These are phyloP conservation scores for Caloboletus firmus DNA, from an alignment of 1,284 basidiomycete species.

Conservation along the genomic window DNA sequence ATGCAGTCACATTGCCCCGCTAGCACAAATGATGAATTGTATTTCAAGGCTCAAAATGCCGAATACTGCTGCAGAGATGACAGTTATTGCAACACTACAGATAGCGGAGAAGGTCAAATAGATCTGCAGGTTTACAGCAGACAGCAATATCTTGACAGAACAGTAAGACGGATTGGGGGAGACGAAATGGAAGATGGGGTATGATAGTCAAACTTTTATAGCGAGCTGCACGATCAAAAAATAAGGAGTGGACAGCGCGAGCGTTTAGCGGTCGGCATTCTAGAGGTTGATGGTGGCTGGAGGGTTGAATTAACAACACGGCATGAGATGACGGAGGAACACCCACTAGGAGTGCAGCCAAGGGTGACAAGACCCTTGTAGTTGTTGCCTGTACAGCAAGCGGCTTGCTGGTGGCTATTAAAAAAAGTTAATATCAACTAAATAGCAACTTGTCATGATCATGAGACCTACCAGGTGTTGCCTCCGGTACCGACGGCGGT, in stretches of 20 bases:
- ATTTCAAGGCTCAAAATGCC: not conserved
- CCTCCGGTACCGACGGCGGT: slow-evolving; percentile 30
- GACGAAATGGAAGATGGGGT: slow-evolving; percentile 8
- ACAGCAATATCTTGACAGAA: not conserved
- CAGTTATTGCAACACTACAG: slow-evolving; percentile 1
- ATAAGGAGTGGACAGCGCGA: slow-evolving; percentile 23
- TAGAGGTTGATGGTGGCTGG: slow-evolving; percentile 36
- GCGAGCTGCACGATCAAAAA: not conserved
- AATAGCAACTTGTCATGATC: fast-evolving
- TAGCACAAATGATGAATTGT: not conserved
- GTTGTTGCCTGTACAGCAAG: slow-evolving; percentile 45
- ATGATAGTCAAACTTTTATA: slow-evolving; percentile 13
- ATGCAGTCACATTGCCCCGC: no score
- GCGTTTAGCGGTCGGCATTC: not conserved
- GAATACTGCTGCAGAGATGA: not conserved
- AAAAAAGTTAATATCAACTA: not conserved
- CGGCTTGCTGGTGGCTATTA: slow-evolving; percentile 39
- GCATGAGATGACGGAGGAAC: fast-evolving
- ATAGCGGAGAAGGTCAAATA: not conserved
- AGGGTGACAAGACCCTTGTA: slow-evolving; percentile 44
- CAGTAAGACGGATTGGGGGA: not conserved
- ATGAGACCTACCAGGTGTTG: slow-evolving; percentile 37
- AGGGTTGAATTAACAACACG: slow-evolving; percentile 5
- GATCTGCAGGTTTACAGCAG: not conserved
- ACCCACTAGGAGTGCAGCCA: slow-evolving; percentile 48